Conservation (phyloP, 106 monocot genomes). For the Dendrobium catenatum region DNA sequence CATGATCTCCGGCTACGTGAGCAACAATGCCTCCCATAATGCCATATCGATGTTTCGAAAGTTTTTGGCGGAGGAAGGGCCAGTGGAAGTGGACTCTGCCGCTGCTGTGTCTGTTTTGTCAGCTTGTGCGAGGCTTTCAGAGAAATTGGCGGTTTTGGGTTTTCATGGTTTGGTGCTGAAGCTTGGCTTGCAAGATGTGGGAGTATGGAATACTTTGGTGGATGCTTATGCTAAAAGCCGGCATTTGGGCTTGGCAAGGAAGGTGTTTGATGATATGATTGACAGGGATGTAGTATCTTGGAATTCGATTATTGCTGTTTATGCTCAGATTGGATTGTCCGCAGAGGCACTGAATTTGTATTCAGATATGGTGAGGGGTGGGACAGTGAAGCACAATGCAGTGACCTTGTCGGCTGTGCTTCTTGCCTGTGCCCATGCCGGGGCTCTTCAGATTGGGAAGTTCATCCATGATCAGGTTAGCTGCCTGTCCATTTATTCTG, state of each 20-base stretch:
- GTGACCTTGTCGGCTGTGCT: slow-evolving; percentile 69
- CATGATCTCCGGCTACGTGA: slow-evolving; percentile 47
- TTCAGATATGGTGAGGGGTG: slow-evolving; percentile 31
- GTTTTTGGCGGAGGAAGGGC: slow-evolving; percentile 26
- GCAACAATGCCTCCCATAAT: slow-evolving; percentile 20
- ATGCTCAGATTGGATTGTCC: slow-evolving; percentile 61
- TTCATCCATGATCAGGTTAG: slow-evolving; percentile 69
- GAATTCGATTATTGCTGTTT: slow-evolving; percentile 78
- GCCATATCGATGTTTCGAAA: slow-evolving; percentile 36
- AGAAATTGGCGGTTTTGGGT: slow-evolving; percentile 17
- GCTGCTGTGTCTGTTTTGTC: slow-evolving; percentile 50
- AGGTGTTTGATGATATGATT: slow-evolving; percentile 63
- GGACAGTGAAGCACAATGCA: slow-evolving; percentile 25
- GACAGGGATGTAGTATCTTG: slow-evolving; percentile 72
- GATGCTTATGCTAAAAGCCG: slow-evolving; percentile 76
- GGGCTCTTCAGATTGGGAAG: slow-evolving; percentile 62
- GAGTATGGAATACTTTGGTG: slow-evolving; percentile 67
- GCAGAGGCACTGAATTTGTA: slow-evolving; percentile 54
- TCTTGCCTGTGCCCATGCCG: slow-evolving; percentile 73
- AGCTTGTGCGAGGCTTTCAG: slow-evolving; percentile 42
- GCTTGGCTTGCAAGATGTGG: slow-evolving; percentile 40
- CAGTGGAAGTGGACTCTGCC: slow-evolving; percentile 23
- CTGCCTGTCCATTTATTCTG: neutral
- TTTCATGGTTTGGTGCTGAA: slow-evolving; percentile 55
- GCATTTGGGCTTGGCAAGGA: slow-evolving; percentile 36